Conservation (phyloP, 2,329 filamentous ascomycete species). For the Lachnum nothofagi region DNA sequence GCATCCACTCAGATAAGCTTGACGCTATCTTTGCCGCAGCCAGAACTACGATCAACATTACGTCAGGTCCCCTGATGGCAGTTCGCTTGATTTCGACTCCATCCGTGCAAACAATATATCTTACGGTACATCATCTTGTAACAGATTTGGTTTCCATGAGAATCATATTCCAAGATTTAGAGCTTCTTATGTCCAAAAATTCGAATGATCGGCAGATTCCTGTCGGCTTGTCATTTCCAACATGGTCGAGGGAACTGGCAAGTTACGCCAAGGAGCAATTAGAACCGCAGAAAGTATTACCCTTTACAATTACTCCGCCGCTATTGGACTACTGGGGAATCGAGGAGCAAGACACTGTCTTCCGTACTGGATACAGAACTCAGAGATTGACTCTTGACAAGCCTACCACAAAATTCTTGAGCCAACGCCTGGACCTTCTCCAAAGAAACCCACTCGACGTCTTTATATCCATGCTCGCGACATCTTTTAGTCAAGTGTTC, state of each 20-base stretch:
- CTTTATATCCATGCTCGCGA: constrained; percentile 32
- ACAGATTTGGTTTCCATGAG: constrained; percentile 36
- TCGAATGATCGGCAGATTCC: constrained; percentile 34
- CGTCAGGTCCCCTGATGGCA: not conserved
- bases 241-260: not conserved
- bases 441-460: constrained; percentile 36
- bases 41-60: not conserved
- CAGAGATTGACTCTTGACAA: constrained; percentile 18
- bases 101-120: constrained; percentile 1
- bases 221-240: constrained; percentile 26
- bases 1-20: not conserved
- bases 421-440: constrained; percentile 34
- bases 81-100: not conserved
- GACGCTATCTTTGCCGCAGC: not conserved
- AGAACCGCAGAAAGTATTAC: constrained; percentile 13
- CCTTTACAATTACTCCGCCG: not conserved
- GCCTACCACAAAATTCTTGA: not conserved
- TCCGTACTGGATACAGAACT: constrained; percentile 10
- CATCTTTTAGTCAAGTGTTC: constrained; percentile 35
- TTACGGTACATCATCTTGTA: constrained; percentile 16
- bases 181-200: constrained; percentile 18
- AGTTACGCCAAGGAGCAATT: not conserved
- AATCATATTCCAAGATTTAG: constrained; percentile 34
- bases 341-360: not conserved
- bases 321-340: constrained; percentile 21